phyloP scores from a whole-genome alignment of 2,329 filamentous ascomycete genomes.

The Colletotrichum gloeosporioides region DNA sequence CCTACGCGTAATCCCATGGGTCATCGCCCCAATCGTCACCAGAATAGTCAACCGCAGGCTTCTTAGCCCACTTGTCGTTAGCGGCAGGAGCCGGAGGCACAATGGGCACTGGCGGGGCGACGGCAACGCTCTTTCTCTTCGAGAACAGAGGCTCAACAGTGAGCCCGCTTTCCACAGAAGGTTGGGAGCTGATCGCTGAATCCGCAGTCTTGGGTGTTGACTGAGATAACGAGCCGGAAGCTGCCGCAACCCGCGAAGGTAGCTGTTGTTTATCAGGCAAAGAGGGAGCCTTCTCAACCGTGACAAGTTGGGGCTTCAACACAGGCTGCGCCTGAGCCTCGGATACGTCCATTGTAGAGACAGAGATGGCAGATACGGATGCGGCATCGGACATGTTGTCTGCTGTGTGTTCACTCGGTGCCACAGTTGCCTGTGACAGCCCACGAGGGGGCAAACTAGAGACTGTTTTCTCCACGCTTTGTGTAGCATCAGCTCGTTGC shows the following conservation, averaged over 20 bases:
- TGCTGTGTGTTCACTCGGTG: background rate
- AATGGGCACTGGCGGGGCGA: background rate
- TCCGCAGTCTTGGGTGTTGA: background rate
- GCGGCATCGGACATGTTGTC: constrained; percentile 21
- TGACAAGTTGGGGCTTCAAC: constrained; percentile 24
- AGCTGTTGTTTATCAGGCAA: background rate
- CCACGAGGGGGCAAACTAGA: background rate
- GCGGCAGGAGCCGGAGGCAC: background rate
- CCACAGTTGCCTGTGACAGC: background rate
- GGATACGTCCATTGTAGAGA: constrained; percentile 27
- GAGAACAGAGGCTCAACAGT: constrained; percentile 16
- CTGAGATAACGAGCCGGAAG: background rate
- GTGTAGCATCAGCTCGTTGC: background rate
- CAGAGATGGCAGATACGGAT: constrained; percentile 25
- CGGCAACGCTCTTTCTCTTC: background rate
- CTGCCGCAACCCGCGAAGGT: background rate
- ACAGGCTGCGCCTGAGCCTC: constrained; percentile 27
- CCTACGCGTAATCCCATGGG: constrained; percentile 4
- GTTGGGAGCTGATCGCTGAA: background rate
- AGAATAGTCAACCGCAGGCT: constrained; percentile 30
- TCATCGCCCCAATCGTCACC: constrained; percentile 32
- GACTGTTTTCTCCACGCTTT: background rate
- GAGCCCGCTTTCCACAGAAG: background rate
- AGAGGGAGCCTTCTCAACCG: background rate
- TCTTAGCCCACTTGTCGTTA: constrained; percentile 27